These are phyloP conservation scores for Trametes hirsuta DNA, from an alignment of 1,284 basidiomycete genomes.

Conservation along the genomic window DNA sequence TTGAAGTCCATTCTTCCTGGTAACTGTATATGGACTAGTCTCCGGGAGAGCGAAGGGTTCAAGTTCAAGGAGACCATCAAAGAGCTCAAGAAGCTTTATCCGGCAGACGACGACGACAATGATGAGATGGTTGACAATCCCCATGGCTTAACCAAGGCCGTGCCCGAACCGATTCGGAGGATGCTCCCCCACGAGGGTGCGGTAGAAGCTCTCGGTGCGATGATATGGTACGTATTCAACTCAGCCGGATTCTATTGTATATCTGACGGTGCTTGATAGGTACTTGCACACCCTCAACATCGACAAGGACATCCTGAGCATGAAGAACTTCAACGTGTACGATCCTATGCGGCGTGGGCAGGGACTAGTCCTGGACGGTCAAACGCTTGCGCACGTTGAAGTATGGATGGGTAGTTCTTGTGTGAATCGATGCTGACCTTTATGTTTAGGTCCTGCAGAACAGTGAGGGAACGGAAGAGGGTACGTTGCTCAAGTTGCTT, in stretches of 20 bases:
- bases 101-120: conserved; percentile 42
- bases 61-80: conserved; percentile 72
- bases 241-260: conserved; percentile 1
- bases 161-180: conserved; percentile 76
- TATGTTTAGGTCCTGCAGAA: conserved; percentile 73
- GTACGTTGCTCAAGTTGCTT: conserved; percentile 84
- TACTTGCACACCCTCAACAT: conserved; percentile 92
- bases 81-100: conserved; percentile 75
- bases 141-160: conserved; percentile 47
- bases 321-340: conserved; percentile 96
- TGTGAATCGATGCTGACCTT: background rate
- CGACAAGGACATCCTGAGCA: conserved; percentile 89
- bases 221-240: conserved; percentile 71
- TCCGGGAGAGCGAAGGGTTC: conserved; percentile 84
- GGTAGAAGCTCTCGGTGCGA: conserved; percentile 84
- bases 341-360: conserved; percentile 90
- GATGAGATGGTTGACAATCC: conserved; percentile 48
- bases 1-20: conserved; percentile 80
- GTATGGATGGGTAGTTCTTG: conserved; percentile 40
- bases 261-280: conserved; percentile 40
- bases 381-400: conserved; percentile 93
- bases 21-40: conserved; percentile 85
- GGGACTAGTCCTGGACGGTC: conserved; percentile 87
- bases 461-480: conserved; percentile 89
- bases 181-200: conserved; percentile 71